A percentile compares a stretch with the other conserved stretches of the same genome.
Evolutionary conservation across 345 rosid genomes (phyloP).

Genomic region (Streptanthus diversifolius): DNA sequence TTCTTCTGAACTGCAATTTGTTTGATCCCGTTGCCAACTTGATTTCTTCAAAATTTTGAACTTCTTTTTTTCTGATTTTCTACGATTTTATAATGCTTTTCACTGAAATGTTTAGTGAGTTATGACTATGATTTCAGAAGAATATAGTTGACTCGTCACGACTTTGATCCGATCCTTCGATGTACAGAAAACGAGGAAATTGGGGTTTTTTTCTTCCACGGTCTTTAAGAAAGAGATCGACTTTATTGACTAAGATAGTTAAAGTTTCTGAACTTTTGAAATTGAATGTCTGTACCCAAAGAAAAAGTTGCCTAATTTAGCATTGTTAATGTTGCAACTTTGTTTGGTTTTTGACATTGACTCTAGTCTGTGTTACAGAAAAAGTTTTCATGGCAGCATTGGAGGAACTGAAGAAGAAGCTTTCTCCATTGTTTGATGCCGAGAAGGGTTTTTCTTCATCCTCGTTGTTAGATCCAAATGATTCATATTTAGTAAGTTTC

Average conservation of each 20-base stretch:
- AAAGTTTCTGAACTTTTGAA: neutral
- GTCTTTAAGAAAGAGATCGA: neutral
- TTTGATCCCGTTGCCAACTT: conserved; percentile 9
- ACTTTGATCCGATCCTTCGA: neutral
- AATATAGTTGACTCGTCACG: neutral
- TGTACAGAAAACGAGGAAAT: neutral
- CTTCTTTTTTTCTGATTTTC: neutral
- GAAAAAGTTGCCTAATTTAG: neutral
- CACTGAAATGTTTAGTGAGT: neutral
- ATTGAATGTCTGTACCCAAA: neutral
- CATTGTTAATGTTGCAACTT: neutral
- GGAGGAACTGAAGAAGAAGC: conserved; percentile 82
- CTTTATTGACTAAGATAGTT: neutral
- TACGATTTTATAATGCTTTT: neutral
- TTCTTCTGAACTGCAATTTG: conserved; percentile 6
- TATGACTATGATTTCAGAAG: neutral
- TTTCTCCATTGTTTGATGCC: conserved; percentile 85
- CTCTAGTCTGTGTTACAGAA: neutral
- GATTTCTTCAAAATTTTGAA: neutral
- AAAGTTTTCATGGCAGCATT: conserved; percentile 69
- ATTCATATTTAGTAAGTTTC: conserved; percentile 63
- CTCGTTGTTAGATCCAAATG: conserved; percentile 61
- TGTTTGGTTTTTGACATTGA: neutral
- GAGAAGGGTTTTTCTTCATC: conserved; percentile 82
- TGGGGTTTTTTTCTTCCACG: neutral